A percentile compares a stretch with the other conserved stretches of the same genome.
phyloP scores from a whole-genome alignment of 2,329 filamentous ascomycete genomes.

The Tolypocladium inflatum region DNA sequence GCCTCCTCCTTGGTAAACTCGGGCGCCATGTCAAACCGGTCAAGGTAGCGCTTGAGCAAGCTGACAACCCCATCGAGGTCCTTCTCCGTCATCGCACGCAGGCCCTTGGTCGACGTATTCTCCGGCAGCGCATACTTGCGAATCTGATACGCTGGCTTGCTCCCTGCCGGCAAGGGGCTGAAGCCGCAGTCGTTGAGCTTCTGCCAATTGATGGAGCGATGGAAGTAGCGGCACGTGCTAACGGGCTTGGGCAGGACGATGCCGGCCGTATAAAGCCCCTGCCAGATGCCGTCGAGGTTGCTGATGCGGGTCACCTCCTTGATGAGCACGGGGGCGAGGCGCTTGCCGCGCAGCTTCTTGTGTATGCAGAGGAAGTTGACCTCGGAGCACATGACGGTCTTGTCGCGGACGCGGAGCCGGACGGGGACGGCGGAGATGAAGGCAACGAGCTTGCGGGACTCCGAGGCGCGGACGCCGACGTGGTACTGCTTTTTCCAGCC shows the following conservation, averaged over 20 bases:
- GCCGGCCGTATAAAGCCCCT: constrained; percentile 92
- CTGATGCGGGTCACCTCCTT: constrained; percentile 94
- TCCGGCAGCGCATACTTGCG: constrained; percentile 78
- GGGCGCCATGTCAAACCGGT: constrained; percentile 75
- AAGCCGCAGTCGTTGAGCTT: constrained; percentile 95
- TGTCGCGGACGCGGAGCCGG: constrained; percentile 68
- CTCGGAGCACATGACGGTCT: constrained; percentile 69
- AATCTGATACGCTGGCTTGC: constrained; percentile 78
- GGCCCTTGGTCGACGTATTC: constrained; percentile 59
- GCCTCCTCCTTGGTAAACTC: constrained; percentile 73
- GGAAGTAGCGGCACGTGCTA: constrained; percentile 90
- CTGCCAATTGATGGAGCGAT: constrained; percentile 88
- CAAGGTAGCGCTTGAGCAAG: constrained; percentile 68
- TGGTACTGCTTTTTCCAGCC: constrained; percentile 95
- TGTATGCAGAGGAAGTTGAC: constrained; percentile 98
- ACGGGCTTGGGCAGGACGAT: constrained; percentile 85
- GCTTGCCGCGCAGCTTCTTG: constrained; percentile 92
- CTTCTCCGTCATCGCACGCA: constrained; percentile 70
- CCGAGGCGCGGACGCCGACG: constrained; percentile 77
- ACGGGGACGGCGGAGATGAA: constrained; percentile 94
- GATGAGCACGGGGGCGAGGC: constrained; percentile 87
- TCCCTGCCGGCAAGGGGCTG: constrained; percentile 73
- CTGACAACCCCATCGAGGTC: constrained; percentile 69
- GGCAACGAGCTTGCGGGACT: constrained; percentile 80
- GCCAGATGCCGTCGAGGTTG: constrained; percentile 79